A percentile compares a stretch with the other conserved stretches of the same genome.
These are phyloP conservation scores for Usnea hakonensis DNA, from an alignment of 495 filamentous ascomycete species.

Conservation along the genomic window DNA sequence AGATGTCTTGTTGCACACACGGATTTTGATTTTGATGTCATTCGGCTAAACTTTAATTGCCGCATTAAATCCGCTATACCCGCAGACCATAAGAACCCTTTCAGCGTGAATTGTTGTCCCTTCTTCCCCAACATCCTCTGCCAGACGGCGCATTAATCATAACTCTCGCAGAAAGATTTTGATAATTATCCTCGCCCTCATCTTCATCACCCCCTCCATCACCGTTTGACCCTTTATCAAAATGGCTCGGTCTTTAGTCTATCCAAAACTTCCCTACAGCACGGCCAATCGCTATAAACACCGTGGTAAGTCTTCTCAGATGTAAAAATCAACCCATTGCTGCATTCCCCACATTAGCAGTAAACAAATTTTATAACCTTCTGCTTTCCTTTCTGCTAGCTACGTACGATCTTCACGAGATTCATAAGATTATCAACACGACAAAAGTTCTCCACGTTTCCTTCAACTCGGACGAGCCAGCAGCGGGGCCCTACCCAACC, in stretches of 20 bases:
- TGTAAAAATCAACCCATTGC: background rate
- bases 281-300: background rate
- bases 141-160: no score
- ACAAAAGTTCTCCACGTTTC: slow-evolving; percentile 75
- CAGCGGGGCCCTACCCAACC: slow-evolving; percentile 58
- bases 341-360: background rate
- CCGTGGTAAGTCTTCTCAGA: background rate
- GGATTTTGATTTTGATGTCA: no score
- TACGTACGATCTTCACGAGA: slow-evolving; percentile 61
- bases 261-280: background rate
- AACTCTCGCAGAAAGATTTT: no score
- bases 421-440: slow-evolving; percentile 71
- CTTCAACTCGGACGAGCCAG: slow-evolving; percentile 50
- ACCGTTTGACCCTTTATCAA: background rate
- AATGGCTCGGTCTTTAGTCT: slow-evolving; percentile 19
- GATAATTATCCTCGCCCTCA: no score
- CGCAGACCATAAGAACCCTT: no score
- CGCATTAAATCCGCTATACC: no score
- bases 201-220: no score
- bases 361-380: background rate
- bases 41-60: no score
- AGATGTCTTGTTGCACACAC: no score
- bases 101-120: no score
- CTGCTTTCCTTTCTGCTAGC: slow-evolving; percentile 36
- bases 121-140: no score